Percentiles rank a stretch among this genome's conserved stretches.
Conservation (phyloP, 2,329 filamentous ascomycete species). For the Berkeleyomyces rouxiae region DNA sequence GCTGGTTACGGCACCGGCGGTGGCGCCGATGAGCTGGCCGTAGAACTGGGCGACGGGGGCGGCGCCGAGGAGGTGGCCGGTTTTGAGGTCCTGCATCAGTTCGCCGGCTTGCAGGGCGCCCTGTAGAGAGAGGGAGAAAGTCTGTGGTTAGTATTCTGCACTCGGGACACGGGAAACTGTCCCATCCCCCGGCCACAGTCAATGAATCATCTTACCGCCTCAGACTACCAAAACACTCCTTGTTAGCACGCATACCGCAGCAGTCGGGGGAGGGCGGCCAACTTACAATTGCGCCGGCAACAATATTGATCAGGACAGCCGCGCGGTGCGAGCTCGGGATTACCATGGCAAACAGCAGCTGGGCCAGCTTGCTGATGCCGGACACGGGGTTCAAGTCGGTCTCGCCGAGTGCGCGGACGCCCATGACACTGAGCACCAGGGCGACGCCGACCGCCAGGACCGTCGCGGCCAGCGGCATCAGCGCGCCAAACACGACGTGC, state of each 20-base stretch:
- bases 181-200: not conserved
- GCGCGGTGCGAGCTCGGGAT: conserved; percentile 67
- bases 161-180: not conserved
- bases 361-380: conserved; percentile 90
- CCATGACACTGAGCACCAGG: conserved; percentile 60
- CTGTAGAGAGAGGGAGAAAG: conserved; percentile 16
- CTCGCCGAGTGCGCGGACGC: conserved; percentile 52
- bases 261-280: not conserved
- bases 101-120: conserved; percentile 87
- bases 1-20: conserved; percentile 69
- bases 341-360: conserved; percentile 84
- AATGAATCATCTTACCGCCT: conserved; percentile 21
- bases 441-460: conserved; percentile 71
- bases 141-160: not conserved
- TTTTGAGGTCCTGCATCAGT: conserved; percentile 93
- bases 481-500: conserved; percentile 62
- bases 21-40: conserved; percentile 83
- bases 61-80: conserved; percentile 80
- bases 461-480: conserved; percentile 65
- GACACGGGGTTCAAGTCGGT: conserved; percentile 94
- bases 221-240: conserved; percentile 19
- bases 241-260: not conserved
- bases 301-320: conserved; percentile 84
- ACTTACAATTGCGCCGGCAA: conserved; percentile 65
- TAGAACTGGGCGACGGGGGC: conserved; percentile 92